Percentiles rank a stretch among this genome's conserved stretches.
Conservation (phyloP, 192 early-diverging fungal species). For the Dissophora globulifera region DNA sequence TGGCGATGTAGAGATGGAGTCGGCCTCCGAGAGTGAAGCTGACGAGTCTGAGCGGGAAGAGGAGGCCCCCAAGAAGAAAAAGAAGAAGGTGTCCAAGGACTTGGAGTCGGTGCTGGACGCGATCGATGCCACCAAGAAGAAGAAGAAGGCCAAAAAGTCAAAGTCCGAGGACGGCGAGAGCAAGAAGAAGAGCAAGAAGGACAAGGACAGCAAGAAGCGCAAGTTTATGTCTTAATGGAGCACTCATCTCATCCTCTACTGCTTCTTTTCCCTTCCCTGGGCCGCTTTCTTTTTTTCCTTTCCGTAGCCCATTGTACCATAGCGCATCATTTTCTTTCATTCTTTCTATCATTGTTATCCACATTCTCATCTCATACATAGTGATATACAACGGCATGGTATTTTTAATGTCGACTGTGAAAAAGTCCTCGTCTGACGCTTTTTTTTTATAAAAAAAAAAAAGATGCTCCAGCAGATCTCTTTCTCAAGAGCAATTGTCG, state of each 20-base stretch:
- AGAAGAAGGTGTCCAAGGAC: constrained; percentile 60
- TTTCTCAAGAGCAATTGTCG: too few relatives aligned
- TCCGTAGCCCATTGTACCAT: constrained; percentile 40
- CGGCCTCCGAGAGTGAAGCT: constrained; percentile 33
- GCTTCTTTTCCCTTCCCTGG: constrained; percentile 4
- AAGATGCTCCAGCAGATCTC: too few relatives aligned
- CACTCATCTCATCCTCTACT: not conserved
- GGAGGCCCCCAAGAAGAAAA: constrained; percentile 57
- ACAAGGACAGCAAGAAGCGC: constrained; percentile 56
- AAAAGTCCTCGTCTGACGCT: too few relatives aligned
- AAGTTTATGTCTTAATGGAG: constrained; percentile 47
- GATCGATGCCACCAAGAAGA: constrained; percentile 64
- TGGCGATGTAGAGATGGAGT: constrained; percentile 18
- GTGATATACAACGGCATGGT: constrained; percentile 5
- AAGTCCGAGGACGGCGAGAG: constrained; percentile 48
- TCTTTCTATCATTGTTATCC: too few relatives aligned
- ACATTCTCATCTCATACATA: constrained; percentile 1
- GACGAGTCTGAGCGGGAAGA: constrained; percentile 43
- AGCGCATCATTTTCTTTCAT: too few relatives aligned
- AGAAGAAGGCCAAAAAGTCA: constrained; percentile 59
- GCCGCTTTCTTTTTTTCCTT: too few relatives aligned
- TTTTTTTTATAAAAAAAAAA: too few relatives aligned
- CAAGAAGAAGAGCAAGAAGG: constrained; percentile 53
- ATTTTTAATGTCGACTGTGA: constrained; percentile 8
- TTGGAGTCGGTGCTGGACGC: constrained; percentile 64